These are phyloP conservation scores for Epithemia pelagica DNA, from an alignment of 108 stramenopile genomes.

Conservation along the genomic window DNA sequence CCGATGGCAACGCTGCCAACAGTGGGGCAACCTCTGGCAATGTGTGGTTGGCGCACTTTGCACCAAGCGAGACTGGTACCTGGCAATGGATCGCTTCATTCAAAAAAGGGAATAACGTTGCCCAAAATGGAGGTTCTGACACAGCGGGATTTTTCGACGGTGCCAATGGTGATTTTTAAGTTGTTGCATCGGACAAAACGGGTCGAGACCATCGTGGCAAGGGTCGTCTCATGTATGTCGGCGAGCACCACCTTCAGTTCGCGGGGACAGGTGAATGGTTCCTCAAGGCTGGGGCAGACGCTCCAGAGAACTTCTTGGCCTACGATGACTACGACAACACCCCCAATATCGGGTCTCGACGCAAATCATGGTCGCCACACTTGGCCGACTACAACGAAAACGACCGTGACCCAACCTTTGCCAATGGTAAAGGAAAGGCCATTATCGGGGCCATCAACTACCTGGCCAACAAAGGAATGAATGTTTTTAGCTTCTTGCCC, in stretches of 20 bases:
- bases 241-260: constrained; percentile 2
- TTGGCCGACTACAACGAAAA: background rate
- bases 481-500: constrained; percentile 1
- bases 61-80: background rate
- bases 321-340: constrained; percentile 3
- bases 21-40: background rate
- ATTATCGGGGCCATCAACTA: background rate
- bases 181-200: background rate
- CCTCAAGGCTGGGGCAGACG: constrained; percentile 1
- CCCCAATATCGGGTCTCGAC: background rate
- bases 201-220: background rate
- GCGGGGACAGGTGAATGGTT: background rate
- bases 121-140: background rate
- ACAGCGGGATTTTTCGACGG: constrained; percentile 1
- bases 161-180: background rate
- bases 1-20: background rate
- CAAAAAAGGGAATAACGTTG: background rate
- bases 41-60: background rate
- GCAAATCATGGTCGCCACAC: constrained; percentile 2
- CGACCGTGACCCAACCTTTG: background rate
- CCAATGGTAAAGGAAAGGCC: background rate
- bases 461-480: constrained; percentile 1
- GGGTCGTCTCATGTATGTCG: constrained; percentile 1
- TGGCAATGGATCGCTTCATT: background rate
- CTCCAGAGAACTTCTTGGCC: constrained; percentile 2